Percentiles rank a stretch among this genome's conserved stretches.
phyloP scores from a whole-genome alignment of 768 basidiomycete species.

The Lenzites betulinus region DNA sequence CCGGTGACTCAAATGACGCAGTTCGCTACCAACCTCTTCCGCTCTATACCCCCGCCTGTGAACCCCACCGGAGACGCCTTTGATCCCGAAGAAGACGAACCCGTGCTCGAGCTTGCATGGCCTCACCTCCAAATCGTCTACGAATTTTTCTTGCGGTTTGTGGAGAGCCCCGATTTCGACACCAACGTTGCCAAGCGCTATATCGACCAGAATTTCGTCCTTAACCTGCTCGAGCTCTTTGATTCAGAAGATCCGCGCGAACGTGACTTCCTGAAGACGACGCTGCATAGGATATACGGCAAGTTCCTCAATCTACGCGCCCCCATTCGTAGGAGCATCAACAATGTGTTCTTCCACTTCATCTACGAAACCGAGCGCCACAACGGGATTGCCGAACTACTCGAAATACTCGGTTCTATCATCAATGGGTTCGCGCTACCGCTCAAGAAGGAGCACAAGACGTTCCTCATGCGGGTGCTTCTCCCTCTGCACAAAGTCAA shows the following conservation, averaged over 20 bases:
- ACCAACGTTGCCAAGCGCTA: constrained; percentile 96
- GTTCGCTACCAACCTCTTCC: constrained; percentile 98
- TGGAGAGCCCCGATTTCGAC: constrained; percentile 98
- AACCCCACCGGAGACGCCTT: constrained; percentile 98
- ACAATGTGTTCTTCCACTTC: constrained; percentile 99
- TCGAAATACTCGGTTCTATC: constrained; percentile 98
- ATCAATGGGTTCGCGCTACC: constrained; percentile 99
- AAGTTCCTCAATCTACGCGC: constrained; percentile 99
- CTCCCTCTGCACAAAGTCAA: constrained; percentile 98
- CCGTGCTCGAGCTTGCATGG: constrained; percentile 98
- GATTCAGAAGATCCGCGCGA: constrained; percentile 99
- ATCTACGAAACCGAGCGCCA: constrained; percentile 98
- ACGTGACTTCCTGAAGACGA: constrained; percentile 99
- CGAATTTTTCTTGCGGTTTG: constrained; percentile 99
- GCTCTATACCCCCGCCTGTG: constrained; percentile 98
- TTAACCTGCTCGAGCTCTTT: constrained; percentile 96
- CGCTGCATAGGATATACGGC: constrained; percentile 97
- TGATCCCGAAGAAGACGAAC: constrained; percentile 99
- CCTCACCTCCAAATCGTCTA: constrained; percentile 99
- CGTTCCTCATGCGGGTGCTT: constrained; percentile 90
- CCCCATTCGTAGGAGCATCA: constrained; percentile 98
- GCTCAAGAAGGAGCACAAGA: constrained; percentile 99
- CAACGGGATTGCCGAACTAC: constrained; percentile 97
- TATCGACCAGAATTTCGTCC: constrained; percentile 94
- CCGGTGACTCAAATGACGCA: constrained; percentile 36